Percentiles rank a stretch among this genome's conserved stretches.
These are phyloP conservation scores for Miscanthus sacchariflorus DNA, from an alignment of 202 grass and related monocot species.

Conservation along the genomic window DNA sequence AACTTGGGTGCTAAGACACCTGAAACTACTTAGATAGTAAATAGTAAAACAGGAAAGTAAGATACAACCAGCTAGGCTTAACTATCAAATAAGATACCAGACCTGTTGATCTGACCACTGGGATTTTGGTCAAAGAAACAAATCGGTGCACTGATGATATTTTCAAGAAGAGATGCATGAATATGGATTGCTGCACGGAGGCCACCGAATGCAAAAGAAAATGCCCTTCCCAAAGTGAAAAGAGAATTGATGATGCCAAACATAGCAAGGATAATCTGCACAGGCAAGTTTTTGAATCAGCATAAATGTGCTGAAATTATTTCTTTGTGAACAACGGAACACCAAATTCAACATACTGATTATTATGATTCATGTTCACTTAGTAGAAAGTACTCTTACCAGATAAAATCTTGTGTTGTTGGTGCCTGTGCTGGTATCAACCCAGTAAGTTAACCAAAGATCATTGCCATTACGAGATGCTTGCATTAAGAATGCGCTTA, in stretches of 20 bases:
- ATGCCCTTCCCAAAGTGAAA: constrained; percentile 89
- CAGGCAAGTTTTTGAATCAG: constrained; percentile 40
- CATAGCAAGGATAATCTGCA: constrained; percentile 77
- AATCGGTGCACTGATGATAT: constrained; percentile 77
- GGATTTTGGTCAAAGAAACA: constrained; percentile 95
- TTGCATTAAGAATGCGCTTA: constrained; percentile 92
- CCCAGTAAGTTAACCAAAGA: constrained; percentile 97
- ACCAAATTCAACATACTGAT: constrained; percentile 16
- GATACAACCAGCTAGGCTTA: too few relatives aligned
- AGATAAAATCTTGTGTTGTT: constrained; percentile 80
- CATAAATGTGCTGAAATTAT: constrained; percentile 28
- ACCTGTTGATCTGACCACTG: constrained; percentile 94
- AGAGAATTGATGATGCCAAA: constrained; percentile 92
- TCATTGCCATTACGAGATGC: constrained; percentile 98
- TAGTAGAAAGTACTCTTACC: constrained; percentile 57
- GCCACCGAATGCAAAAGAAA: constrained; percentile 93
- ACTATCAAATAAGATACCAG: constrained; percentile 2
- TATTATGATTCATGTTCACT: constrained; percentile 29
- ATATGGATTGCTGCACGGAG: constrained; percentile 83
- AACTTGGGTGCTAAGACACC: too few relatives aligned
- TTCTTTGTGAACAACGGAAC: constrained; percentile 19
- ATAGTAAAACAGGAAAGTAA: too few relatives aligned
- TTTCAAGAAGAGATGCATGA: constrained; percentile 80
- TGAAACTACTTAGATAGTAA: too few relatives aligned
- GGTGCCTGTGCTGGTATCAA: constrained; percentile 69